Conservation (phyloP, 129 eudicot species). For the Pulicaria dysenterica region DNA sequence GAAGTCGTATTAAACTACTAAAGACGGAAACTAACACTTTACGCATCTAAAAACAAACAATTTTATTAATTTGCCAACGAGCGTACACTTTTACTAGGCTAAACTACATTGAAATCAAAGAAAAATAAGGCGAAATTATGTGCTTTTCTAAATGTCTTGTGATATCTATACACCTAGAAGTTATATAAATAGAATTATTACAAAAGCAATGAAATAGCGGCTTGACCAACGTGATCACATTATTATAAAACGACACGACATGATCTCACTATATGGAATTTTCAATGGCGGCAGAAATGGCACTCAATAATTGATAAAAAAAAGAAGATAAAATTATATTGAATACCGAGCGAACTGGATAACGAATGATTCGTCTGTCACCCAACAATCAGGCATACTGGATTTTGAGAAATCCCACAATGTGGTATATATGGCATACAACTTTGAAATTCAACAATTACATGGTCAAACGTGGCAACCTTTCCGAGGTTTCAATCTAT, state of each 20-base stretch:
- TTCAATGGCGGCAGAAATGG: constrained; percentile 12
- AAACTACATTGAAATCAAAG: no score
- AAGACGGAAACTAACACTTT: neutral
- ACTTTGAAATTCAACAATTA: constrained; percentile 22
- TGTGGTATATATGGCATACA: constrained; percentile 21
- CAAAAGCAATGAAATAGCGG: constrained; percentile 20
- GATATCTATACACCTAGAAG: neutral
- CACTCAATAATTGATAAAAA: neutral
- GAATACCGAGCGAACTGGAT: constrained; percentile 17
- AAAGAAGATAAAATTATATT: neutral
- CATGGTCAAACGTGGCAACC: constrained; percentile 38
- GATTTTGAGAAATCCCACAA: constrained; percentile 23
- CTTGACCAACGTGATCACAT: constrained; percentile 16
- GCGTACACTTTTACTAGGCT: no score
- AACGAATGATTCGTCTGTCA: constrained; percentile 26
- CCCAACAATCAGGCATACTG: constrained; percentile 16
- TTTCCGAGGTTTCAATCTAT: constrained; percentile 17
- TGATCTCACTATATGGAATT: constrained; percentile 27
- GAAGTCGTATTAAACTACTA: no score
- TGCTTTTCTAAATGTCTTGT: neutral
- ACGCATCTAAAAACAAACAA: neutral
- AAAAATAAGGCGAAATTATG: neutral
- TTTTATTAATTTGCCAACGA: neutral
- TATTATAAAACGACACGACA: constrained; percentile 26
- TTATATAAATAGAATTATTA: neutral